Conservation (phyloP, 306 rosid genomes). For the Hippophae tibetana region DNA sequence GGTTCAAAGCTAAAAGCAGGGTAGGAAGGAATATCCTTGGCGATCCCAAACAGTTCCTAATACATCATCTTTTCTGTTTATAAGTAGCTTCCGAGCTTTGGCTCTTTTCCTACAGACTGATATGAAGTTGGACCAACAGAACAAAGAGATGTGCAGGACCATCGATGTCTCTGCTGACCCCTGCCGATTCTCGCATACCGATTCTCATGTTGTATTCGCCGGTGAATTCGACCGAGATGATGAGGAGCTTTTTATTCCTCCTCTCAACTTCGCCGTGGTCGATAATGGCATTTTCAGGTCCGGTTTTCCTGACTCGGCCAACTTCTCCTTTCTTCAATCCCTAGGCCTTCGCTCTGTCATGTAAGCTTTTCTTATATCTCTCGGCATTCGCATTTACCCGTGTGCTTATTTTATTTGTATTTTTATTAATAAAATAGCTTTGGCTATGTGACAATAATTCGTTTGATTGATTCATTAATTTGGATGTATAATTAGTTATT, state of each 20-base stretch:
- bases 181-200: conserved; percentile 7
- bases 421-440: not conserved
- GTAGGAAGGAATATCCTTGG: conserved; percentile 33
- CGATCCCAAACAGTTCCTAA: conserved; percentile 21
- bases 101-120: not conserved
- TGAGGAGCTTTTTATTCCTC: conserved; percentile 65
- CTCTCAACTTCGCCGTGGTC: conserved; percentile 86
- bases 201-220: not conserved
- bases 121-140: conserved; percentile 45
- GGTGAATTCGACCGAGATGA: conserved; percentile 11
- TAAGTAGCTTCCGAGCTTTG: conserved; percentile 5
- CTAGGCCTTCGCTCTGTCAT: conserved; percentile 85
- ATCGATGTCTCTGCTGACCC: conserved; percentile 23
- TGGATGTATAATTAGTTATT: conserved; percentile 35
- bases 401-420: not conserved
- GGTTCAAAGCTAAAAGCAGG: not conserved
- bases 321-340: conserved; percentile 79
- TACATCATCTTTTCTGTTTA: not conserved
- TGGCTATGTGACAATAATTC: not conserved
- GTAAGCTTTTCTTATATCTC: conserved; percentile 23
- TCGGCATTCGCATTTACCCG: not conserved
- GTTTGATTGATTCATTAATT: conserved; percentile 3
- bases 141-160: conserved; percentile 41
- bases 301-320: conserved; percentile 84
- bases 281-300: conserved; percentile 95